Conservation (phyloP, 2,329 filamentous ascomycete species). For the Xylaria multiplex region DNA sequence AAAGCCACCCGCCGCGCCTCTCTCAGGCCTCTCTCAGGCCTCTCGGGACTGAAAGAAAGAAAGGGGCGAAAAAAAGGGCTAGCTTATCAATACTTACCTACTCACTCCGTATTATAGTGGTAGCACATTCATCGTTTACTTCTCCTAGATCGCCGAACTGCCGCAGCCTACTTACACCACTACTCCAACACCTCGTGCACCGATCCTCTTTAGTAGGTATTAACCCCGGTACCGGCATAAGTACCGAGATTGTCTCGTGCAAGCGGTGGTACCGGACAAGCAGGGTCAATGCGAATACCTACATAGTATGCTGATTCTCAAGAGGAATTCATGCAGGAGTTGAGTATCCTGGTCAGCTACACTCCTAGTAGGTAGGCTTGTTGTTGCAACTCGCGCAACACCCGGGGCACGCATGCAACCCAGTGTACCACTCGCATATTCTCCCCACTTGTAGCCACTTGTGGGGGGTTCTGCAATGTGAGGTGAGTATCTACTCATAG, state of each 20-base stretch:
- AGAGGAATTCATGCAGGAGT: constrained; percentile 10
- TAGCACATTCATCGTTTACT: not conserved
- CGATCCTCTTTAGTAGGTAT: not conserved
- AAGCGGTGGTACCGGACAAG: not conserved
- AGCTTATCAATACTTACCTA: too few relatives aligned
- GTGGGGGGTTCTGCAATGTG: not conserved
- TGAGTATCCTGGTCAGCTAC: not conserved
- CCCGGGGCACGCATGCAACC: not conserved
- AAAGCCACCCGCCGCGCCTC: constrained; percentile 3
- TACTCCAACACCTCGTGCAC: not conserved
- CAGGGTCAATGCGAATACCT: constrained; percentile 1
- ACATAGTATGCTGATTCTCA: not conserved
- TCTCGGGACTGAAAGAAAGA: too few relatives aligned
- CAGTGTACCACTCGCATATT: not conserved
- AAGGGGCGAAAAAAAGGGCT: too few relatives aligned
- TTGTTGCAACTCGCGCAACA: not conserved
- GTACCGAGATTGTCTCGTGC: constrained; percentile 14
- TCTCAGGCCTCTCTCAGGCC: not conserved
- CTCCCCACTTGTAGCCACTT: not conserved
- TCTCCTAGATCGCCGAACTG: constrained; percentile 1
- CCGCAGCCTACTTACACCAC: not conserved
- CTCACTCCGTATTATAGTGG: not conserved
- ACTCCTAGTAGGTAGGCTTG: not conserved
- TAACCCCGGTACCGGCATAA: constrained; percentile 5
- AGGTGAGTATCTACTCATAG: not conserved